A percentile compares a stretch with the other conserved stretches of the same genome.
phyloP scores from a whole-genome alignment of 257 asterid genomes.

The Leonotis leonurus region DNA sequence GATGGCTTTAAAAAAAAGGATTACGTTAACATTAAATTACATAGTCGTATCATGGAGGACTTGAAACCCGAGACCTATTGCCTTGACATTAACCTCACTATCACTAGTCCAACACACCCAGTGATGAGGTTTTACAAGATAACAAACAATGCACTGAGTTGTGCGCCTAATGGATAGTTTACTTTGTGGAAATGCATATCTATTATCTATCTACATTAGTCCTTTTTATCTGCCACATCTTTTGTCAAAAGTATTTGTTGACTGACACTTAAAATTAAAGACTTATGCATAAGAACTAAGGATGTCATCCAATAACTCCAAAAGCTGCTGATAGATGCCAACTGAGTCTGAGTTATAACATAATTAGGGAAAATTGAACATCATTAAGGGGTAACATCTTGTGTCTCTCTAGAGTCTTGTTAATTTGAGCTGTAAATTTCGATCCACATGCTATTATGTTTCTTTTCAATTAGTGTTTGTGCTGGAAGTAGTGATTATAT shows the following conservation, averaged over 20 bases:
- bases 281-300: not conserved
- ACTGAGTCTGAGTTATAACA: too few relatives aligned
- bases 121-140: not conserved
- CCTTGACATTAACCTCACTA: too few relatives aligned
- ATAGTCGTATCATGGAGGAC: too few relatives aligned
- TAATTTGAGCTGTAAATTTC: not conserved
- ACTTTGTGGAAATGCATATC: not conserved
- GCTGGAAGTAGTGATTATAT: not conserved
- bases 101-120: too few relatives aligned
- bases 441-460: not conserved
- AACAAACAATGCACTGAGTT: not conserved
- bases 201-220: not conserved
- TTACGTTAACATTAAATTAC: too few relatives aligned
- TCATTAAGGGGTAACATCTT: not conserved
- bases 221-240: not conserved
- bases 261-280: not conserved
- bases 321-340: not conserved
- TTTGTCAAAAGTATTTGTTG: not conserved
- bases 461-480: not conserved
- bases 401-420: not conserved
- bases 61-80: too few relatives aligned
- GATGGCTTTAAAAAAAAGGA: too few relatives aligned
- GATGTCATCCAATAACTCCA: not conserved
- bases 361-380: too few relatives aligned
- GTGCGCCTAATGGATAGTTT: not conserved